Evolutionary conservation across 2,329 filamentous ascomycete species (phyloP).

Genomic region (Phyllosticta citribraziliensis): DNA sequence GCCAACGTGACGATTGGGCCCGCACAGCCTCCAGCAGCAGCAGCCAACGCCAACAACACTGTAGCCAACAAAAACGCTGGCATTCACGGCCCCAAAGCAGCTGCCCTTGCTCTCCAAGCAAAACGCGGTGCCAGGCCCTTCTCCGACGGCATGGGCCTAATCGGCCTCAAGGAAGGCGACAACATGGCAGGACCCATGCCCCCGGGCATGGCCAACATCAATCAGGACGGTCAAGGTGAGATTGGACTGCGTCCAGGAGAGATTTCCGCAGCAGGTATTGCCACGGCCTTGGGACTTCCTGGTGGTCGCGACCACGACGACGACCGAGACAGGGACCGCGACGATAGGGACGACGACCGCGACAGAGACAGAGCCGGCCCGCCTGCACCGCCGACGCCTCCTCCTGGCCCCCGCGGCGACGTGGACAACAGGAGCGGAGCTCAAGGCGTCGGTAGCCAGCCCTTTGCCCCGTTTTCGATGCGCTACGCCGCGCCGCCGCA

Average conservation of each 20-base stretch:
- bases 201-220: not conserved
- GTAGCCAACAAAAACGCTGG: not conserved
- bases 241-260: not conserved
- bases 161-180: not conserved
- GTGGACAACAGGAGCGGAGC: not conserved
- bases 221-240: not conserved
- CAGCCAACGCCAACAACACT: not conserved
- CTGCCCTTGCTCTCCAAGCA: not conserved
- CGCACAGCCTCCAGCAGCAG: not conserved
- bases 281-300: too few relatives aligned
- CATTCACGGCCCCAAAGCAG: not conserved
- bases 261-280: not conserved
- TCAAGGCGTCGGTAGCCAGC: not conserved
- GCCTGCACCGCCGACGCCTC: not conserved
- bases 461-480: not conserved
- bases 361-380: not conserved
- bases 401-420: not conserved
- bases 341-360: not conserved
- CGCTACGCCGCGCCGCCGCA: not conserved
- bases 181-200: not conserved
- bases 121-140: not conserved
- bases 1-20: not conserved
- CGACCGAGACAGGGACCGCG: not conserved
- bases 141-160: not conserved
- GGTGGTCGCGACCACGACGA: not conserved